These are phyloP conservation scores for Anthostomella pinea DNA, from an alignment of 2,329 filamentous ascomycete genomes.

Conservation along the genomic window DNA sequence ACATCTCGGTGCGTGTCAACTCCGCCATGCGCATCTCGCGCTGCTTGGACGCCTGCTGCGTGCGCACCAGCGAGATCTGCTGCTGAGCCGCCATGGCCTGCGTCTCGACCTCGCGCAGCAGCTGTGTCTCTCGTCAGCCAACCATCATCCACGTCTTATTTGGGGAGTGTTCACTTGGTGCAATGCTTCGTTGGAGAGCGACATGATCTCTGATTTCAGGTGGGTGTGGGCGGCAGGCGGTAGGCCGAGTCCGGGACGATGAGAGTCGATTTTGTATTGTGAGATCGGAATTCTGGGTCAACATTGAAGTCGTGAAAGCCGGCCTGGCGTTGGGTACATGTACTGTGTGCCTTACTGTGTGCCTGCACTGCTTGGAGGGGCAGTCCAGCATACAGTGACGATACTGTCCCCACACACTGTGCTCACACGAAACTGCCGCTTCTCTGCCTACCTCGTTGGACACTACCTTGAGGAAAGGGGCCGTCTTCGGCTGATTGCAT, in stretches of 20 bases:
- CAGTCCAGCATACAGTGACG: too few species aligned
- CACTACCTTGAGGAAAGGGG: too few species aligned
- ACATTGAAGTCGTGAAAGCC: too few species aligned
- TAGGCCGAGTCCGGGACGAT: not conserved
- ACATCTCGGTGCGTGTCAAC: slow-evolving; percentile 80
- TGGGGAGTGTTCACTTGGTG: slow-evolving; percentile 67
- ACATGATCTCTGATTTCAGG: slow-evolving; percentile 55
- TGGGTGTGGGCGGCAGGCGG: not conserved
- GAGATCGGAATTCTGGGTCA: too few species aligned
- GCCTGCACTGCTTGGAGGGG: too few species aligned
- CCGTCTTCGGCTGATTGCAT: too few species aligned
- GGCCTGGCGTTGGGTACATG: too few species aligned
- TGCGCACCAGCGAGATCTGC: slow-evolving; percentile 81
- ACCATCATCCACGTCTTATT: slow-evolving; percentile 8
- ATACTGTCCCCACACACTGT: too few species aligned
- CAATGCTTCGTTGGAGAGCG: slow-evolving; percentile 88
- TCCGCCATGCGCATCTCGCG: slow-evolving; percentile 86
- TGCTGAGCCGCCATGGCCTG: slow-evolving; percentile 87
- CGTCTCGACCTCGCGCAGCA: slow-evolving; percentile 89
- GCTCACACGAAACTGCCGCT: too few species aligned
- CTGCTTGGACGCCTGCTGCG: slow-evolving; percentile 81
- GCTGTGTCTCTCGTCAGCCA: slow-evolving; percentile 45
- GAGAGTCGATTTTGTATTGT: too few species aligned
- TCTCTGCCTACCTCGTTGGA: too few species aligned
- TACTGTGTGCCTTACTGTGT: too few species aligned